phyloP scores from a whole-genome alignment of 2,329 filamentous ascomycete genomes.

The Apiospora sp. region DNA sequence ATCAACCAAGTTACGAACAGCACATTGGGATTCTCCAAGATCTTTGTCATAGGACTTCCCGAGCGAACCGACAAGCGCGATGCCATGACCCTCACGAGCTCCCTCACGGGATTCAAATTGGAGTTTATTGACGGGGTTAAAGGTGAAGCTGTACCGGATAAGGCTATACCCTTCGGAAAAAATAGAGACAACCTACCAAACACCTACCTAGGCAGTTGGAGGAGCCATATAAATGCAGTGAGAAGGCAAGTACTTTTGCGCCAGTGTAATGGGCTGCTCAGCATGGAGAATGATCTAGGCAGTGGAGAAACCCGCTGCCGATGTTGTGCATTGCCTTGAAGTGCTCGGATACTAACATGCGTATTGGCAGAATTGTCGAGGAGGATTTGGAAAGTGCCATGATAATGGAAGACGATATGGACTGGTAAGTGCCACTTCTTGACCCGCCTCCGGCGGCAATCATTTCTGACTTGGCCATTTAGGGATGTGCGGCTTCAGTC shows the following conservation, averaged over 20 bases:
- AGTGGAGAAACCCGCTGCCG: background rate
- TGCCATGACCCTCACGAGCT: conserved; percentile 52
- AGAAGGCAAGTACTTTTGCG: conserved; percentile 33
- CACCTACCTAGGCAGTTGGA: conserved; percentile 50
- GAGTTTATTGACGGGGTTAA: conserved; percentile 54
- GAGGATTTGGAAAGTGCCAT: conserved; percentile 45
- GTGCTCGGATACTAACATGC: background rate
- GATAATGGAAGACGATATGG: conserved; percentile 50
- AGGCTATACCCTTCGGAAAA: conserved; percentile 48
- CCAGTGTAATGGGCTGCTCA: background rate
- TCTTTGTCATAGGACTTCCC: conserved; percentile 54
- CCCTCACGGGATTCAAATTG: conserved; percentile 50
- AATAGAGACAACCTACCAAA: conserved; percentile 39
- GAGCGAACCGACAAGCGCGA: conserved; percentile 58
- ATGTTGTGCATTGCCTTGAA: background rate
- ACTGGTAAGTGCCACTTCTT: too few relatives aligned
- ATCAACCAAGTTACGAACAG: conserved; percentile 35
- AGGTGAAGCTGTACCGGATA: conserved; percentile 49
- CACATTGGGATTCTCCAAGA: conserved; percentile 41
- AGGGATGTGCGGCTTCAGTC: conserved; percentile 45
- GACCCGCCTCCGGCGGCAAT: too few relatives aligned
- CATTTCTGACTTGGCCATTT: background rate
- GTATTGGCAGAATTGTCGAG: conserved; percentile 42
- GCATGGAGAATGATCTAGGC: background rate
- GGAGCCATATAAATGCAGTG: conserved; percentile 49